Conservation (phyloP, 2,329 filamentous ascomycete species). For the Lasiodiplodia citricola region DNA sequence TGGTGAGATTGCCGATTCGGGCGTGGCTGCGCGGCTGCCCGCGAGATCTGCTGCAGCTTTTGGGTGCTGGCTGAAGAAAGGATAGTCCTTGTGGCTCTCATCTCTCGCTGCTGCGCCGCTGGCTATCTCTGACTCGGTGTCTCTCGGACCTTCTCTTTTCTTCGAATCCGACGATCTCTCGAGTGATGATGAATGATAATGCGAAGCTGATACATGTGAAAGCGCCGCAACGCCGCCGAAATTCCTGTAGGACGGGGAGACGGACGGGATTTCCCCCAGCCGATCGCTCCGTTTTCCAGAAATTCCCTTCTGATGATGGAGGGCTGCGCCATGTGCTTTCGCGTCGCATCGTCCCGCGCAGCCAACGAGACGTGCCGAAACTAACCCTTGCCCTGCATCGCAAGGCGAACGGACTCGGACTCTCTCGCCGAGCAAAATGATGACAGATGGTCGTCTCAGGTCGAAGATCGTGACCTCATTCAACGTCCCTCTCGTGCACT, state of each 20-base stretch:
- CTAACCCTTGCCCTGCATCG: not conserved
- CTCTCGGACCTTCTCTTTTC: not conserved
- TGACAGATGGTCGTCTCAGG: not conserved
- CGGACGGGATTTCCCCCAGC: not conserved
- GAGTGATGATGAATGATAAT: not conserved
- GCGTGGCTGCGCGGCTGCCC: not conserved
- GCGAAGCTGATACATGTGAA: constrained; percentile 4
- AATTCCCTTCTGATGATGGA: not conserved
- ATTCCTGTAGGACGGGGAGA: not conserved
- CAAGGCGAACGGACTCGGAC: not conserved
- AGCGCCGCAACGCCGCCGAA: not conserved
- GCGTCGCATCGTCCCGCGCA: constrained; percentile 12
- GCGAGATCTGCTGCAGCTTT: constrained; percentile 10
- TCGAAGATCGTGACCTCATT: constrained; percentile 5
- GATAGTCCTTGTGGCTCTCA: not conserved
- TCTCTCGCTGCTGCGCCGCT: not conserved
- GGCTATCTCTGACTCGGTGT: not conserved
- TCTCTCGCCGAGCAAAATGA: not conserved
- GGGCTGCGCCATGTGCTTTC: constrained; percentile 9
- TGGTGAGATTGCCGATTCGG: constrained; percentile 16
- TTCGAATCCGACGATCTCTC: not conserved
- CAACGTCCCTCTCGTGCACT: not conserved
- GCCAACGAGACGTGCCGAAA: not conserved
- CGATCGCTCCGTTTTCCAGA: constrained; percentile 12
- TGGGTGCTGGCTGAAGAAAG: not conserved